These are phyloP conservation scores for Macrolepiota dolichaula DNA, from an alignment of 768 basidiomycete species.

Conservation along the genomic window DNA sequence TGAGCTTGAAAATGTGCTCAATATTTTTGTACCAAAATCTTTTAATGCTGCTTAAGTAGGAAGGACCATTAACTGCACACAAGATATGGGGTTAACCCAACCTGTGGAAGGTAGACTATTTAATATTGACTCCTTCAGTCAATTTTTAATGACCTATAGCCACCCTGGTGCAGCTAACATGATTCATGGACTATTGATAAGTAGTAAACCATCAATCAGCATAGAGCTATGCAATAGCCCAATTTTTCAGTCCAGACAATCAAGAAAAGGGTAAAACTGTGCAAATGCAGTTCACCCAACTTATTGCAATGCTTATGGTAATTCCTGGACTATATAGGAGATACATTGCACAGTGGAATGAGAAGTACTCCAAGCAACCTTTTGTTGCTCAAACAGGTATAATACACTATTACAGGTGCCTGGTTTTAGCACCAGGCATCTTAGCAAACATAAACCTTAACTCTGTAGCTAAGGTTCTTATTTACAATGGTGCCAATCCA, in stretches of 20 bases:
- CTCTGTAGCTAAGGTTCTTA: not conserved
- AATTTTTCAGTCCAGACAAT: not conserved
- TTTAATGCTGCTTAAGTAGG: not conserved
- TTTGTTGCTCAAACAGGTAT: not conserved
- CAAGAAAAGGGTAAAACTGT: accelerated
- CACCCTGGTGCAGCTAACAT: not conserved
- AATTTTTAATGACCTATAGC: not conserved
- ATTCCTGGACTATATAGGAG: not conserved
- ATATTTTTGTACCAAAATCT: too few relatives aligned
- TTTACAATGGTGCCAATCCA: not conserved
- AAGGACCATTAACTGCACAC: not conserved
- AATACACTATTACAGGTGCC: not conserved
- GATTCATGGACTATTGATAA: not conserved
- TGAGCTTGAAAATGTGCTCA: too few relatives aligned
- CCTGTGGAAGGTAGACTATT: not conserved
- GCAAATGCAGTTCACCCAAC: not conserved
- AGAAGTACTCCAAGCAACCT: not conserved
- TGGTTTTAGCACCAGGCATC: not conserved
- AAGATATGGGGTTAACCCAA: not conserved
- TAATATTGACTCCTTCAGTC: not conserved
- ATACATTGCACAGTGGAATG: not conserved
- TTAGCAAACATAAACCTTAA: not conserved
- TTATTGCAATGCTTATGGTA: not conserved
- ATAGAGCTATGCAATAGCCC: not conserved
- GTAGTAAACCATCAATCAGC: not conserved